Evolutionary conservation across 2,329 filamentous ascomycete species (phyloP), one percentile per base, ranked within the genome.

Genomic region (Alternaria panax): DNA sequence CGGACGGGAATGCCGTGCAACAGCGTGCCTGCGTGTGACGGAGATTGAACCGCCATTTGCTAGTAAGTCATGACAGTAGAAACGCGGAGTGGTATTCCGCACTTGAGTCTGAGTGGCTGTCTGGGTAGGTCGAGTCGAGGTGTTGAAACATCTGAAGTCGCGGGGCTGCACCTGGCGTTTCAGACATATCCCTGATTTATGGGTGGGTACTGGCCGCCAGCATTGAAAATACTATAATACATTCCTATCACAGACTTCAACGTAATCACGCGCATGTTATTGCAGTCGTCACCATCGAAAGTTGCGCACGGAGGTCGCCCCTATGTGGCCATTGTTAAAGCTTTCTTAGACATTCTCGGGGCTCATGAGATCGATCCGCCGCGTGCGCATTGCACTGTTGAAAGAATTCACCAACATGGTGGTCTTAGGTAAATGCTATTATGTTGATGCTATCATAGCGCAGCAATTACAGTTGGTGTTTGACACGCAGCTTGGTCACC

Each of bases 61-160:
- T 41, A 59, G 36, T n/a, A 54, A 57, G 14, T 40, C 25, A 11
- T 56, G 2, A 38, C 55, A 40, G 51, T 20, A 43, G 45, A 47
- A 24, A 60, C 54, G 66, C 67, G 68, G 67, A 70, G 59, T 40
- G 12, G 28, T 22, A 61, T 22, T 57, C 65, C 68, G 67, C 61
- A 42, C 32, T 48, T 54, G 24, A 54, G 54, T 59, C 58, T 51
- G 57, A 46, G 41, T 18, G 48, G 51, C 22, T 22, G 52, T 59
- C 59, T 47, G 4, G 57, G 64, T 47, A 67, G 36, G 62, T 56
- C 45, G 45, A 67, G 47, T 54, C 66, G 64, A 62, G 50, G 25
- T 51, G 46, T 50, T 64, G 66, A 65, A 64, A 68, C 66, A 20
- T 40, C 30, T 36, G n/a, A 45, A 46, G 70, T 70, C 54, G 47